phyloP scores from a whole-genome alignment of 306 rosid species.

The Rosa persica region DNA sequence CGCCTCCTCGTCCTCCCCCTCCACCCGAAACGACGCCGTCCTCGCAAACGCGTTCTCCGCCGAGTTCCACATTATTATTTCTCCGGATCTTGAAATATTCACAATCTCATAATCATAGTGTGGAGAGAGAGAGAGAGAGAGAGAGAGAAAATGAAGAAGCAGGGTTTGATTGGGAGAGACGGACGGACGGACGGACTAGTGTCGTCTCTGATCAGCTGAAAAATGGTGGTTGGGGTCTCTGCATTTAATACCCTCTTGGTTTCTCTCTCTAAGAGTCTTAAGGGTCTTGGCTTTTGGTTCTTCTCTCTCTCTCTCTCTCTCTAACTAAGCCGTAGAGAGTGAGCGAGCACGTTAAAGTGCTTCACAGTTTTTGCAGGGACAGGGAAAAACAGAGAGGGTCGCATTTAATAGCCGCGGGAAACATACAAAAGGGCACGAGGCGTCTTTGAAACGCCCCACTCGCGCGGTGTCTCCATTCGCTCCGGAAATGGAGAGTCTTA shows the following conservation, averaged over 20 bases:
- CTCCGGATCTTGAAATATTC: too few species aligned
- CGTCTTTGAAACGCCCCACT: not conserved
- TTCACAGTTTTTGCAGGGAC: conserved; percentile 23
- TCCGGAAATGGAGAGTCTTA: not conserved
- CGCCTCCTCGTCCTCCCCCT: conserved; percentile 76
- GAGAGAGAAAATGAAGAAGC: not conserved
- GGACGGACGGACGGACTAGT: not conserved
- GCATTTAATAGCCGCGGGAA: conserved; percentile 25
- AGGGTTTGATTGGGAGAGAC: conserved; percentile 6
- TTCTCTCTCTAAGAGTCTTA: conserved; percentile 17
- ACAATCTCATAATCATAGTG: not conserved
- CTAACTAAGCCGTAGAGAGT: too few species aligned
- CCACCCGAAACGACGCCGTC: conserved; percentile 57
- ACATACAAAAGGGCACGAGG: not conserved
- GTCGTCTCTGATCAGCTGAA: conserved; percentile 21
- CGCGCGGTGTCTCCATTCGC: not conserved
- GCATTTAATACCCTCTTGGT: conserved; percentile 37
- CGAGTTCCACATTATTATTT: conserved; percentile 78
- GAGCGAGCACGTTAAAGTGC: conserved; percentile 33
- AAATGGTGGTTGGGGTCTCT: conserved; percentile 58
- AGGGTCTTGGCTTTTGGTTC: conserved; percentile 24
- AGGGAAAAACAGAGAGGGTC: not conserved
- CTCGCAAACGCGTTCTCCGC: conserved; percentile 69
- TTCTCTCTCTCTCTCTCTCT: conserved; percentile 17
- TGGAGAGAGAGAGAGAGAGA: not conserved